Evolutionary conservation across 257 asterid species (phyloP).

Genomic region (Apocynum venetum): DNA sequence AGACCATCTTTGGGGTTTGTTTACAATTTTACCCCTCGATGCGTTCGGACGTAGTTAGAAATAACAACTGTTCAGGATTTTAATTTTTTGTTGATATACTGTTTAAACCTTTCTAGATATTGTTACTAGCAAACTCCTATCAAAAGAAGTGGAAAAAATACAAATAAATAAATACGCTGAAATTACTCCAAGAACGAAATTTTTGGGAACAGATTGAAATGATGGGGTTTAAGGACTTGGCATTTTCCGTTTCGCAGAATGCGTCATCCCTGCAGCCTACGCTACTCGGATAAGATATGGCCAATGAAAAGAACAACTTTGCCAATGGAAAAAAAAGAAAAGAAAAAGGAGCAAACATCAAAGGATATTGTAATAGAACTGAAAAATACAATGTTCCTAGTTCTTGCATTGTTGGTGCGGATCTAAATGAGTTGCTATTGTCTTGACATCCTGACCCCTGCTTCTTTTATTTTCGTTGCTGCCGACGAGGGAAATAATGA

Average conservation of each 20-base stretch:
- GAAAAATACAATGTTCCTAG: neutral
- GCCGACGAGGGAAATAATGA: neutral
- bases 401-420: neutral
- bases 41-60: neutral
- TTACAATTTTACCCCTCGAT: constrained; percentile 25
- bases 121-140: neutral
- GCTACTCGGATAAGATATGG: neutral
- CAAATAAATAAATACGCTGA: neutral
- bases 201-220: neutral
- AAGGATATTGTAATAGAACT: neutral
- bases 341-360: neutral
- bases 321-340: neutral
- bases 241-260: neutral
- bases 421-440: neutral
- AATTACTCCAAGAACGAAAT: no score
- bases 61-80: neutral
- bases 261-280: no score
- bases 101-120: neutral
- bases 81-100: neutral
- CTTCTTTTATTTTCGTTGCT: neutral
- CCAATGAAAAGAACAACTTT: neutral
- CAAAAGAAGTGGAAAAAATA: neutral
- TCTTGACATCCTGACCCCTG: neutral
- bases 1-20: constrained; percentile 1
- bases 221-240: neutral